A percentile compares a stretch with the other conserved stretches of the same genome.
Evolutionary conservation across 1,139 yeast genomes (phyloP).

Genomic region (Saccharomyces hybrid): DNA sequence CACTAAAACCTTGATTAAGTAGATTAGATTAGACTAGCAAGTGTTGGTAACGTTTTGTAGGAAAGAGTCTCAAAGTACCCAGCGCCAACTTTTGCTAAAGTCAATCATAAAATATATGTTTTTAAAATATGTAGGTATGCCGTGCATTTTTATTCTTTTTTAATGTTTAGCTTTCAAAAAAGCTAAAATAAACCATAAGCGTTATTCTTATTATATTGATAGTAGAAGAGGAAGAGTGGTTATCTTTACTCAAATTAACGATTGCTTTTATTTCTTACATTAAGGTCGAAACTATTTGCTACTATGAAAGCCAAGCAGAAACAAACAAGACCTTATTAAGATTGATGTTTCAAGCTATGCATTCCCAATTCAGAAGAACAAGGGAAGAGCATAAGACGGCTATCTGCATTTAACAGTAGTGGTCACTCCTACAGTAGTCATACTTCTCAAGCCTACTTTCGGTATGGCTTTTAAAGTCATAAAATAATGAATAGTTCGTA

Average conservation of each 20-base stretch:
- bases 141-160: not conserved
- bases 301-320: too few relatives aligned
- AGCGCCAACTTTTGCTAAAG: not conserved
- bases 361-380: not conserved
- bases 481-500: not conserved
- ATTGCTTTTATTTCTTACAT: too few relatives aligned
- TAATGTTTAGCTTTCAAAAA: not conserved
- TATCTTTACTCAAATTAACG: too few relatives aligned
- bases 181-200: not conserved
- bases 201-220: too few relatives aligned
- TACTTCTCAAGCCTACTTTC: not conserved
- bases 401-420: not conserved
- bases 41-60: not conserved
- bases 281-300: too few relatives aligned
- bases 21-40: not conserved
- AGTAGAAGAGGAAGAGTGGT: too few relatives aligned
- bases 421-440: not conserved
- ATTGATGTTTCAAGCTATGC: not conserved
- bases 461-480: not conserved
- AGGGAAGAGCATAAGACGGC: not conserved
- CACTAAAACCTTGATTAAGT: not conserved
- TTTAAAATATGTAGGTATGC: not conserved
- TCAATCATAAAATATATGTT: not conserved
- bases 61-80: not conserved
- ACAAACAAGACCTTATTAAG: not conserved